Evolutionary conservation across 2,329 filamentous ascomycete genomes (phyloP).

Genomic region (Rhynchosporium secalis): DNA sequence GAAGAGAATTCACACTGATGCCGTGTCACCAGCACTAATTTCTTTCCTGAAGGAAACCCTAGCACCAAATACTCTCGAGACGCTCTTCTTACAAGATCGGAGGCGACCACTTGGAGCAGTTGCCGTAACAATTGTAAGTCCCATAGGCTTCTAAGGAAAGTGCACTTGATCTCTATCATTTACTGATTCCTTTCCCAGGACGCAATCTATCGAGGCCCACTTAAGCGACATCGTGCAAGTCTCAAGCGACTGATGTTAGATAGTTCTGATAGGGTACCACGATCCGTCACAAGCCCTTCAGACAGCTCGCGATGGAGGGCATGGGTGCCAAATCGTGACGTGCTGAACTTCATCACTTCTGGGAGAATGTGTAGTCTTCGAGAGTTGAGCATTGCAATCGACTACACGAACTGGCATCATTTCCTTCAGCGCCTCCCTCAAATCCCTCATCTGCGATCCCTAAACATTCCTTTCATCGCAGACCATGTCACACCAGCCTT

Average conservation of each 20-base stretch:
- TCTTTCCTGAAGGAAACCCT: constrained; percentile 75
- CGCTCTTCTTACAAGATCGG: constrained; percentile 72
- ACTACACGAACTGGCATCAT: constrained; percentile 79
- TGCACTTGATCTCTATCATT: constrained; percentile 11
- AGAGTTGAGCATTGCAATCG: constrained; percentile 71
- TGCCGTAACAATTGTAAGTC: constrained; percentile 54
- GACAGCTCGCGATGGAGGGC: constrained; percentile 57
- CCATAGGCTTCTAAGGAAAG: background rate
- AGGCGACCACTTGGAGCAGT: constrained; percentile 50
- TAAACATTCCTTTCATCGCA: constrained; percentile 69
- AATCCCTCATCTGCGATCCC: constrained; percentile 66
- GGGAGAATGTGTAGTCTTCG: constrained; percentile 71
- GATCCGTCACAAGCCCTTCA: constrained; percentile 39
- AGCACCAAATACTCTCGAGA: constrained; percentile 76
- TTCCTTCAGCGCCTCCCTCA: constrained; percentile 75
- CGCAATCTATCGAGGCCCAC: constrained; percentile 67
- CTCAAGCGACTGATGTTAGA: constrained; percentile 74
- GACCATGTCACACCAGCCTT: constrained; percentile 57
- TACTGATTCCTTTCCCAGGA: constrained; percentile 43
- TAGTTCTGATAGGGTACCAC: constrained; percentile 57
- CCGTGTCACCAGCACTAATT: constrained; percentile 67
- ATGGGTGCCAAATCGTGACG: constrained; percentile 71
- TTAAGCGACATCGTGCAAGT: constrained; percentile 70
- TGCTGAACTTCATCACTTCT: constrained; percentile 72
- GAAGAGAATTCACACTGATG: constrained; percentile 75